Evolutionary conservation across 169 alveolate genomes (phyloP).

Genomic region (Eimeria necatrix): DNA sequence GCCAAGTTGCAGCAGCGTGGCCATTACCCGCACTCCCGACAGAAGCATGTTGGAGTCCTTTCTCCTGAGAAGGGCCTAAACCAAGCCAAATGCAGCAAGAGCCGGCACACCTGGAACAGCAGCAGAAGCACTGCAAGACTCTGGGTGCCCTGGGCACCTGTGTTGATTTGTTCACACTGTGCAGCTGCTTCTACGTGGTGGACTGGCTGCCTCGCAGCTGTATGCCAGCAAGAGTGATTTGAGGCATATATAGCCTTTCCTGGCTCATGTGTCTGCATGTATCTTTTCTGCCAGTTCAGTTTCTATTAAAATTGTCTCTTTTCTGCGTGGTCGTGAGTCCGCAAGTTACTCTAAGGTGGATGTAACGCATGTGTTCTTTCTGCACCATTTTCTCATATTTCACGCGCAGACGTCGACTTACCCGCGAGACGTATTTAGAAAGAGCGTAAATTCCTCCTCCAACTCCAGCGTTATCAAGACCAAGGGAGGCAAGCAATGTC

Average conservation of each 20-base stretch:
- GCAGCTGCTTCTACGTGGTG: too few relatives aligned
- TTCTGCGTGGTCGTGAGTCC: too few relatives aligned
- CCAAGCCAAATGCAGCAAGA: background rate
- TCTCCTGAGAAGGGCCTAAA: slow-evolving; percentile 26
- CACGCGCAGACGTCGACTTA: background rate
- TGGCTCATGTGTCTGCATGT: background rate
- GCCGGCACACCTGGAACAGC: background rate
- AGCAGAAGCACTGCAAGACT: background rate
- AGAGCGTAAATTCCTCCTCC: slow-evolving; percentile 4
- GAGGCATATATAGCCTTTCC: background rate
- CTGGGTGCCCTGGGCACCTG: background rate
- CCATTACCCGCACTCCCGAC: slow-evolving; percentile 4
- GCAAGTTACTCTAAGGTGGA: too few relatives aligned
- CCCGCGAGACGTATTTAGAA: slow-evolving; percentile 9
- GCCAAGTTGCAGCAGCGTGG: slow-evolving; percentile 41
- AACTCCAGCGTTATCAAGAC: slow-evolving; percentile 33
- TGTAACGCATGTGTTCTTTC: too few relatives aligned
- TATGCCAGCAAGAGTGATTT: background rate
- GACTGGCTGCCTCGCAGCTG: background rate
- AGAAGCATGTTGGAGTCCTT: slow-evolving; percentile 13
- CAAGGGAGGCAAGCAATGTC: slow-evolving; percentile 8
- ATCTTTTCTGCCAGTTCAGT: too few relatives aligned
- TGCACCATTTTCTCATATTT: too few relatives aligned
- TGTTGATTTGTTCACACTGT: too few relatives aligned
- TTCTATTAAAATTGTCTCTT: too few relatives aligned